These are phyloP conservation scores for Aristolochia fimbriata DNA, from an alignment of 164 flowering plant species.

Conservation along the genomic window DNA sequence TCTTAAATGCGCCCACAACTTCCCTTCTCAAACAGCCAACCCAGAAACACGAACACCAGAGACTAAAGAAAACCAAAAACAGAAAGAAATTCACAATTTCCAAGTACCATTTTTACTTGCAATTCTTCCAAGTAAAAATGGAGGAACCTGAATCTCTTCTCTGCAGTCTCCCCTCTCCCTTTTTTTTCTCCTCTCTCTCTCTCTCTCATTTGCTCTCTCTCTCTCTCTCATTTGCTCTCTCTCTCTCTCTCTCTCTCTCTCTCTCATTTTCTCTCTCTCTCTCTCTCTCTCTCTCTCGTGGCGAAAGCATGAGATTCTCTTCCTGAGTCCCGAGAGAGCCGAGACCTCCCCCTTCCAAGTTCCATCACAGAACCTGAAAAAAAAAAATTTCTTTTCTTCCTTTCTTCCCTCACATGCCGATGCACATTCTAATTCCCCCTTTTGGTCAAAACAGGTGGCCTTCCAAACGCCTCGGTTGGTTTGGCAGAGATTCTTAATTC, in stretches of 20 bases:
- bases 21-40: not conserved
- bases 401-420: slow-evolving; percentile 11
- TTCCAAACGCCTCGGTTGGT: slow-evolving; percentile 6
- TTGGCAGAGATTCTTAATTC: slow-evolving; percentile 1
- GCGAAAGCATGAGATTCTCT: slow-evolving; percentile 14
- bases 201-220: too few species aligned
- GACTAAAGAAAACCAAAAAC: not conserved
- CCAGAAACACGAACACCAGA: not conserved
- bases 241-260: too few species aligned
- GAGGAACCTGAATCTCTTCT: not conserved
- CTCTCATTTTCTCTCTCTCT: too few species aligned
- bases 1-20: not conserved
- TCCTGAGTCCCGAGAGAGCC: not conserved
- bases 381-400: not conserved
- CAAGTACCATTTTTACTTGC: too few species aligned
- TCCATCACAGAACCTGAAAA: not conserved
- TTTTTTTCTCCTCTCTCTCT: not conserved
- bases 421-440: slow-evolving; percentile 1
- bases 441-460: slow-evolving; percentile 18
- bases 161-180: not conserved
- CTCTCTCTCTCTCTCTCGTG: not conserved
- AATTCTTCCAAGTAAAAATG: not conserved
- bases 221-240: too few species aligned
- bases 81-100: too few species aligned
- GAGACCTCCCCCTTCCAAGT: not conserved